These are phyloP conservation scores for Venturia effusa DNA, from an alignment of 2,329 filamentous ascomycete species.

Conservation along the genomic window DNA sequence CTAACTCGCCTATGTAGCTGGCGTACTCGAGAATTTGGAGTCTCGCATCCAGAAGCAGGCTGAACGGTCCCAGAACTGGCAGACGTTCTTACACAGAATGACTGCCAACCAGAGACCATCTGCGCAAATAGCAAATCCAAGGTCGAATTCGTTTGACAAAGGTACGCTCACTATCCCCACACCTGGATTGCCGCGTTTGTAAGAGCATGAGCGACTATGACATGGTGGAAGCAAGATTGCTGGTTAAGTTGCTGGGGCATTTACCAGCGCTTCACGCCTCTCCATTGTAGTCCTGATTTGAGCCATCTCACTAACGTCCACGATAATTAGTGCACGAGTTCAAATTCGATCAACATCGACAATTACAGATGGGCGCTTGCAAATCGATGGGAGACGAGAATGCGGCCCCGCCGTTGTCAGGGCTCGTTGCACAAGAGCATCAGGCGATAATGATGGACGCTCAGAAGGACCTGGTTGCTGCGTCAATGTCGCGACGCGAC, in stretches of 20 bases:
- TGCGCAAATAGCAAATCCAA: neutral
- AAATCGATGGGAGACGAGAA: neutral
- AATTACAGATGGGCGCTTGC: neutral
- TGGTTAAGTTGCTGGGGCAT: neutral
- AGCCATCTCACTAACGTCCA: neutral
- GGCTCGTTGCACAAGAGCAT: neutral
- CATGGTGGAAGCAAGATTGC: neutral
- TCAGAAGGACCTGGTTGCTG: neutral
- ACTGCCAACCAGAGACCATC: neutral
- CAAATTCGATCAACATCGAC: slow-evolving; percentile 8
- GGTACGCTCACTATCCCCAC: neutral
- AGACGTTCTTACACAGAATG: slow-evolving; percentile 39
- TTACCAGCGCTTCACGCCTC: neutral
- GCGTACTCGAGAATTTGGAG: slow-evolving; percentile 62
- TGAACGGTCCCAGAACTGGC: slow-evolving; percentile 61
- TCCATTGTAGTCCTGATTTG: neutral
- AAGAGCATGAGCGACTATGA: neutral
- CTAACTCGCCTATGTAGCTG: slow-evolving; percentile 16
- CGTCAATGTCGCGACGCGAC: neutral
- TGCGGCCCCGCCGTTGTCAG: neutral
- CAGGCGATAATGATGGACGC: neutral
- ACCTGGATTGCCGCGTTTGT: neutral
- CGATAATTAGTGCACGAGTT: neutral
- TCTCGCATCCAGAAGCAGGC: slow-evolving; percentile 55
- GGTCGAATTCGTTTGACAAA: neutral